Base-by-base conservation (phyloP, 1,139 yeast genomes). In the Spencermartinsiella ligniputridi region DNA sequence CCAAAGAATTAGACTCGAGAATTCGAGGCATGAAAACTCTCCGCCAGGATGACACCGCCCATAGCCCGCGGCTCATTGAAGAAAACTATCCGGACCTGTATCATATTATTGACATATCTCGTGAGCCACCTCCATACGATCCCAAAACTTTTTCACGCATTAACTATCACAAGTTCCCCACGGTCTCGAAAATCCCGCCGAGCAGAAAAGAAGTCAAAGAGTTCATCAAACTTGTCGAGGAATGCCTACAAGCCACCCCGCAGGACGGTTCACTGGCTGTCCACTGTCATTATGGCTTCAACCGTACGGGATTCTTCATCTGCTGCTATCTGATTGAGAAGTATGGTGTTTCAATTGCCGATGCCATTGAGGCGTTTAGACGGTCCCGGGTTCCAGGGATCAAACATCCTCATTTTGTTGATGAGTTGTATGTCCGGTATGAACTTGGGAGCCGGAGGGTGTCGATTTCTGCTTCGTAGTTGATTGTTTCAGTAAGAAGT, bases 221-320 rank as follows among this genome's bases (percentile, higher is more conserved):
- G 46, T 84, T 82, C 53, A 70, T 79, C 35, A 72, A 68, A 39
- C 66, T 81, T 40, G 73, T 81, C 6, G 81, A 79, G 53, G 68
- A 70, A 39, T 72, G 80, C 18, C 55, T 76, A n/a, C 51, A 56
- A 39, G 59, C 49, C 45, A 54, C 36, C 52, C 48, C 45, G 24
- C 42, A 45, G 24, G 42, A 45, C 8, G 51, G 41, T 2, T 47
- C 78, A 11, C 32, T 30, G 6, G 36, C 38, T 8, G 83, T 84
- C 3, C 94, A 84, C 62, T 84, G 94, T 60, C 94, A 84, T 60
- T 84, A 84, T 59, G 94, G 94, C 2, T 85, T 83, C 62, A 84
- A 84, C 61, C 68, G 94, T 44, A 84, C 94, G 0, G 94, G 94
- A 1, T 84, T 79, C 56, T 71, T 84, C 48, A 77, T 84, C 20